Evolutionary conservation across 768 basidiomycete genomes (phyloP), one percentile per base, ranked within the genome.

Genomic region (Leccinum pellstonianum): DNA sequence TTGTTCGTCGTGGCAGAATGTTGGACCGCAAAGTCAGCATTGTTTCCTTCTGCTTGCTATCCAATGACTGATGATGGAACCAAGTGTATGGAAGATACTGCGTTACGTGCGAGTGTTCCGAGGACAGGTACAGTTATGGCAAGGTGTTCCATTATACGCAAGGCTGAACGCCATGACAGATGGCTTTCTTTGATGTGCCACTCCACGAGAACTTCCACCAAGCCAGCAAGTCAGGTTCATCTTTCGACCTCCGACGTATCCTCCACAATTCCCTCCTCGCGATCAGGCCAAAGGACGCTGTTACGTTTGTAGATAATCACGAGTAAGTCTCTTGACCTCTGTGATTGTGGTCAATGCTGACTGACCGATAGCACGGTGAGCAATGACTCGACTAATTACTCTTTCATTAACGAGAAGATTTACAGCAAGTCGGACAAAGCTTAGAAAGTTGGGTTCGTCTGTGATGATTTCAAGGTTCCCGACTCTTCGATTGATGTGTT

Each of bases 261-360:
- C 76, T 95, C 43, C 78, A 88, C 54, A 78, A 81, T 50, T 88
- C 90, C 1, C 72, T 98, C 11, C 80, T 92, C 17, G 79, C 87
- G 57, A 68, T 76, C 3, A 81, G 84, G 60, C 93, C 95, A 3
- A 77, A 81, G 27, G 91, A 94, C 68, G 90, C 94, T 4, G 91
- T 97, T 5, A 93, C 91, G 0, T 93, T 93, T 67, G 91, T 93
- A 7, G 91, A 94, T 66, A 94, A 93, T 71, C 91, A 94, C 64
- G 92, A 94, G 91, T 92, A 62, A 74, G 87, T 33, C 15, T 27
- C 25, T 6, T 56, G 38, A 38, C 56, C 11, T 47, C 7, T 35
- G 3, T 21, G n/a, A 33, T 49, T 29, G 19, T 15, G 12, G 11
- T 35, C 4, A 2, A 62, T 48, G 15, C 47, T 43, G 11, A 58